These are phyloP conservation scores for Pythium phragmitis DNA, from an alignment of 352 stramenopile species.

Conservation along the genomic window DNA sequence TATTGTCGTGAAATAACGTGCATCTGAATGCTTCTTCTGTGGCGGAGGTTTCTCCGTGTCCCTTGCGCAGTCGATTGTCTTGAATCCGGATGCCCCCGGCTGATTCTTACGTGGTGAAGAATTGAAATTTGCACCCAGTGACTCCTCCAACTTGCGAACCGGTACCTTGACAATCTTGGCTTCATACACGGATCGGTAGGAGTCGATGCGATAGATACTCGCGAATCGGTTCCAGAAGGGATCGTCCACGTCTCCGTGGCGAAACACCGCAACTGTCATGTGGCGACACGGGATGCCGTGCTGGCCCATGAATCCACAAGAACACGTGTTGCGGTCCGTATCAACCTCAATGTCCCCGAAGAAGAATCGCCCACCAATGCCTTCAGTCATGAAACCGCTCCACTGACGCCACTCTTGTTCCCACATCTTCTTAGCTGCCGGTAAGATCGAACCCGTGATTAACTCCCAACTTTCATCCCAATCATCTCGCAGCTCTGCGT, in stretches of 20 bases:
- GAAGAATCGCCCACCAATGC: neutral
- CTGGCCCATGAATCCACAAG: neutral
- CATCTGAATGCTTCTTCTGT: too few relatives aligned
- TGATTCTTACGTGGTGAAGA: neutral
- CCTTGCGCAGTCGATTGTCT: too few relatives aligned
- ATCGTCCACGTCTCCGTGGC: neutral
- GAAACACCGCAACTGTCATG: neutral
- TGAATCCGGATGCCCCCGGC: too few relatives aligned
- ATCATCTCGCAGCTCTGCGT: too few relatives aligned
- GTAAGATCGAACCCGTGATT: too few relatives aligned
- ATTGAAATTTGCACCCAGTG: neutral
- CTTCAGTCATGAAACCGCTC: neutral
- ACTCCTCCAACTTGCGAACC: neutral
- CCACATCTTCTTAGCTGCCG: too few relatives aligned
- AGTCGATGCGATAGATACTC: neutral
- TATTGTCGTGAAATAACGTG: too few relatives aligned
- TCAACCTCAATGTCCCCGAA: neutral
- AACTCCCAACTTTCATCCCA: too few relatives aligned
- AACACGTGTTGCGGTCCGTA: neutral
- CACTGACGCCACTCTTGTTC: too few relatives aligned
- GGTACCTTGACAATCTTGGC: neutral
- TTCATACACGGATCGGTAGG: neutral
- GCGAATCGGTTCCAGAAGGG: neutral
- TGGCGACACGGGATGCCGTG: neutral
- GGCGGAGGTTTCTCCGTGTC: too few relatives aligned